Percentiles rank a stretch among this genome's conserved stretches.
Conservation (phyloP, 2,329 filamentous ascomycete species). For the Exophiala sp. region DNA sequence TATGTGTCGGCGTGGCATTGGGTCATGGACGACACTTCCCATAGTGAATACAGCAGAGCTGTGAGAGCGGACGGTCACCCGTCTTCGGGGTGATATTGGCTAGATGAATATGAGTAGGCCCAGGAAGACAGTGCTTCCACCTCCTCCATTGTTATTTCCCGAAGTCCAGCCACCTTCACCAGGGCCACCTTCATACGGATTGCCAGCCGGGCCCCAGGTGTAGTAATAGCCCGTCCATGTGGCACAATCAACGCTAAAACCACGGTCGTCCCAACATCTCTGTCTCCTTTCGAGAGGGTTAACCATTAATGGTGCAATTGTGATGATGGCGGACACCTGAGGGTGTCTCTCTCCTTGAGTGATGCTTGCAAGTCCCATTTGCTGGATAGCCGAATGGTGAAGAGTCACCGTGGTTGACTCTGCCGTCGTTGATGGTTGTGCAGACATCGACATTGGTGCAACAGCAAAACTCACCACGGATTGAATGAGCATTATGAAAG, state of each 20-base stretch:
- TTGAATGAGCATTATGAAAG: slow-evolving; percentile 15
- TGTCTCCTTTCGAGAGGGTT: slow-evolving; percentile 25
- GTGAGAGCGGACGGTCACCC: neutral
- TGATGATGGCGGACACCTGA: slow-evolving; percentile 21
- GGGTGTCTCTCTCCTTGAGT: slow-evolving; percentile 4
- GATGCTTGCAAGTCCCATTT: slow-evolving; percentile 9
- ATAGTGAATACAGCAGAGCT: neutral
- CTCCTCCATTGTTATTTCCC: slow-evolving; percentile 10
- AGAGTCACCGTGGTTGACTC: slow-evolving; percentile 3
- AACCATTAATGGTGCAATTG: slow-evolving; percentile 22
- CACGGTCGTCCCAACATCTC: slow-evolving; percentile 29
- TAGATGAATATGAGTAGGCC: slow-evolving; percentile 17
- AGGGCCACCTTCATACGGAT: slow-evolving; percentile 25
- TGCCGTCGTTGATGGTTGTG: slow-evolving; percentile 11
- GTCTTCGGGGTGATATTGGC: neutral
- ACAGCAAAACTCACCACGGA: slow-evolving; percentile 12
- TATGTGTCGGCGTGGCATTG: neutral
- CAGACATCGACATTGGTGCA: slow-evolving; percentile 8
- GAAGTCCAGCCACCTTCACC: slow-evolving; percentile 15
- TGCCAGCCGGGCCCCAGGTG: slow-evolving; percentile 28
- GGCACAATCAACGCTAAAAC: slow-evolving; percentile 29
- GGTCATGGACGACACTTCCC: neutral
- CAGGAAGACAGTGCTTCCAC: slow-evolving; percentile 15
- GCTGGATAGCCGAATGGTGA: neutral
- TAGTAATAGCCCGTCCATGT: slow-evolving; percentile 30